Evolutionary conservation across 1,284 basidiomycete genomes (phyloP).

Genomic region (Marasmius oreades): DNA sequence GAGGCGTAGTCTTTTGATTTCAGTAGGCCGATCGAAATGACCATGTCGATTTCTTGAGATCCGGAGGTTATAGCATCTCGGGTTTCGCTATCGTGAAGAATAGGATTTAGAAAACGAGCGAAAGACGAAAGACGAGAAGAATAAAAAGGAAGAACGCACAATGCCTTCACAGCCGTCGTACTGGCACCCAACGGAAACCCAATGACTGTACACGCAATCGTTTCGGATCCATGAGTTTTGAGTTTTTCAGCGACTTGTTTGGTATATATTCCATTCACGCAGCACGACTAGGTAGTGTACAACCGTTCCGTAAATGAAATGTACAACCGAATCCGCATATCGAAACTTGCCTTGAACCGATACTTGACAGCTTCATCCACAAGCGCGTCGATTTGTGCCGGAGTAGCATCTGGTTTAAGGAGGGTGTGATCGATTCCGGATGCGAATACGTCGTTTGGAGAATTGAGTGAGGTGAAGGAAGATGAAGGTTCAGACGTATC

Average conservation of each 20-base stretch:
- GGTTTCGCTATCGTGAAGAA: slow-evolving; percentile 43
- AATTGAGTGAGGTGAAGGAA: slow-evolving; percentile 19
- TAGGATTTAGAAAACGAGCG: no score
- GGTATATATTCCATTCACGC: slow-evolving; percentile 42
- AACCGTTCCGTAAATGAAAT: neutral
- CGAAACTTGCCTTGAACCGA: slow-evolving; percentile 39
- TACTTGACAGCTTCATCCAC: slow-evolving; percentile 42
- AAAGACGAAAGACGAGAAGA: no score
- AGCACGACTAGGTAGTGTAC: slow-evolving; percentile 36
- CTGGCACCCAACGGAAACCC: slow-evolving; percentile 46
- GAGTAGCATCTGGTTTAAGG: slow-evolving; percentile 43
- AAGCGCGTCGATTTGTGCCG: slow-evolving; percentile 38
- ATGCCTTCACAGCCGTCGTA: slow-evolving; percentile 37
- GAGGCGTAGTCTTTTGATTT: slow-evolving; percentile 33
- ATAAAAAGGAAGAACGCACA: slow-evolving; percentile 25
- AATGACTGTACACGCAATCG: slow-evolving; percentile 41
- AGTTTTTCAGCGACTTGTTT: slow-evolving; percentile 36
- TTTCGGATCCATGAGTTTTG: slow-evolving; percentile 26
- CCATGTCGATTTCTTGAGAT: slow-evolving; percentile 46
- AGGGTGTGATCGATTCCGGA: slow-evolving; percentile 42
- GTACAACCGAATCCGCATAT: neutral
- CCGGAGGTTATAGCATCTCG: slow-evolving; percentile 39
- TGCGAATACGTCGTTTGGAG: slow-evolving; percentile 29
- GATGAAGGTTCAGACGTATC: slow-evolving; percentile 12
- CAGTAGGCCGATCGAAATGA: slow-evolving; percentile 42